Evolutionary conservation across 805 yeast species (phyloP), one percentile per base, ranked within the genome.

Genomic region (Candida arabinofermentans): DNA sequence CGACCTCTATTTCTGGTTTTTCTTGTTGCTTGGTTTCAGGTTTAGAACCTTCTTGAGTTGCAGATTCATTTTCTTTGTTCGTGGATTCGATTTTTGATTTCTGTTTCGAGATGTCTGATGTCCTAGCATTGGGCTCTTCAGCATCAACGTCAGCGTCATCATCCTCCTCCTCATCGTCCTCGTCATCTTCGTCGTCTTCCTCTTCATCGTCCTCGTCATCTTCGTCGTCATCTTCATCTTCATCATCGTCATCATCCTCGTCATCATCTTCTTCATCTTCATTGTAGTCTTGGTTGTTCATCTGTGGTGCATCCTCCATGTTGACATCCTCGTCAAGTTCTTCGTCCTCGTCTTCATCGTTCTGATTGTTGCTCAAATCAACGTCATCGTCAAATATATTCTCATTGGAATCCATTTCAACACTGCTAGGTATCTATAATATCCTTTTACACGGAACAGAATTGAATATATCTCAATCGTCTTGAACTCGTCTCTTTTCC

Each of bases 181-280:
- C 58, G 1, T 50, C 54, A 14, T 43, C 59, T 16, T 55, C 57
- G 24, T 48, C 52, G 6, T 50, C 50, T 6, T 39, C 55, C 2
- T 43, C 61, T 2, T 50, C 60, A 3, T 51, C 31, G 3, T 36
- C 43, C 2, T 48, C 59, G 2, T 50, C 60, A 2, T 40, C 57
- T 5, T 53, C 61, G 1, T 46, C 62, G 6, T 53, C 59, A 8
- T 54, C 58, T 7, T 49, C 62, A 2, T 50, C 60, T 3, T 51
- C 63, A 9, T 51, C 62, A 12, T 58, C 62, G 1, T 55, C 65
- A 6, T 51, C 66, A 8, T 51, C 62, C 8, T 52, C 64, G 8
- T 54, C 60, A 6, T 52, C 62, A 2, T 46, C 61, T 6, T 49
- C 61, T 4, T 54, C 59, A 2, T 48, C 59, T 1, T 51, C 60